Conservation (phyloP, 208 protist species). For the Trypanosomatidae sp. region DNA sequence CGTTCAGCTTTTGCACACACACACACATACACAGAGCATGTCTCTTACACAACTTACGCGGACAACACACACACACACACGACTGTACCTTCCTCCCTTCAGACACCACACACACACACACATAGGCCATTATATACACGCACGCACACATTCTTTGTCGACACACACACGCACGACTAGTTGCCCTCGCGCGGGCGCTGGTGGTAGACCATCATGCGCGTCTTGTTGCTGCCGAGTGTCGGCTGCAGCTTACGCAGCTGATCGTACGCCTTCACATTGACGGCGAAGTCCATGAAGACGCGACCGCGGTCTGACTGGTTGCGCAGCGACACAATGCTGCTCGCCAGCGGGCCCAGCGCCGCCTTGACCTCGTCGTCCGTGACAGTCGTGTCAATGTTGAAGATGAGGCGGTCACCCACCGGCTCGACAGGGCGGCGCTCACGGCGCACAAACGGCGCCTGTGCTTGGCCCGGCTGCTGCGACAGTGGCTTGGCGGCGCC, state of each 20-base stretch:
- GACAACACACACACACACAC: no score
- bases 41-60: no score
- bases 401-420: constrained; percentile 73
- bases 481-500: no score
- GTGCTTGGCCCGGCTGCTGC: no score
- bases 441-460: no score
- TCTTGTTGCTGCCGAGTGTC: constrained; percentile 26
- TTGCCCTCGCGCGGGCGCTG: constrained; percentile 52
- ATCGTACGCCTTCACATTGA: constrained; percentile 41
- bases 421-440: constrained; percentile 22
- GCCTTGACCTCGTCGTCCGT: constrained; percentile 72
- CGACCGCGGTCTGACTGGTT: constrained; percentile 61
- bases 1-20: no score
- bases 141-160: no score
- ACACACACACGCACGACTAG: no score
- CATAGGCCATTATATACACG: no score
- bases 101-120: no score
- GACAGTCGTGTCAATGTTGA: constrained; percentile 50
- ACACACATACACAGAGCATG: no score
- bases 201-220: constrained; percentile 56
- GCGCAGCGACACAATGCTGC: constrained; percentile 65
- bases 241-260: constrained; percentile 26
- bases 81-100: no score
- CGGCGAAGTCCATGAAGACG: constrained; percentile 81
- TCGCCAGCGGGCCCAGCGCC: constrained; percentile 34